Evolutionary conservation across 768 basidiomycete genomes (phyloP), one percentile per base, ranked within the genome.

Genomic region (Tremella fuciformis): DNA sequence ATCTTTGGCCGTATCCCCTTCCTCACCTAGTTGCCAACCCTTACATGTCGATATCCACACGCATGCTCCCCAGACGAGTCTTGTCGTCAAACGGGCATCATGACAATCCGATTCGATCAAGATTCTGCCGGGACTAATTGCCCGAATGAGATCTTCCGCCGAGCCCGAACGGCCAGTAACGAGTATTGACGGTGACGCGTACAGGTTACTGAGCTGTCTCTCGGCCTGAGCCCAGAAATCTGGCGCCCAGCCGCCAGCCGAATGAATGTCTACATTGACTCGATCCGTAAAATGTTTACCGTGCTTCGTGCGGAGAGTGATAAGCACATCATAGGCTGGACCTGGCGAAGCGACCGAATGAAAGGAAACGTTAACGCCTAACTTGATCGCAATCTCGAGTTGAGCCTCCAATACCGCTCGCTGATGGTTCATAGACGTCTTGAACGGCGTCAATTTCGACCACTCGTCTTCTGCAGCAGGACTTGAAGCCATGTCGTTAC

Each of bases 211-310:
- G 62, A 92, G 84, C 47, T 77, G 80, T 77, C 80, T 85, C 84
- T 92, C 86, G 44, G 94, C 82, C 49, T 82, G 81, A 55, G 76
- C 78, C 85, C 88, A 89, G 38, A 82, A 84, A 70, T 93, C 83
- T 7, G 85, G 80, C 60, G 87, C 90, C 64, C 92, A 78, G 0
- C 76, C 76, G 0, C 90, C 89, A 70, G 91, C 97, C 47, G 88
- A 89, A 75, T 99, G 94, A 65, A 99, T 75, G 73, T 94, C 91
- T 48, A 97, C 77, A 67, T 86, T 93, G 71, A 96, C 85, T 18
- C 71, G 73, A 50, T 79, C 76, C 83, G 87, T 92, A 21, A 75
- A 77, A 8, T 79, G 74, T 3, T 47, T 53, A 4, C 84, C 83
- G 55, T 88, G 80, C 69, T 81, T 83, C 62, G 80, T 75, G 50